Percentiles rank a stretch among this genome's conserved stretches.
Conservation (phyloP, 441 rosid species). For the Hura crepitans region DNA sequence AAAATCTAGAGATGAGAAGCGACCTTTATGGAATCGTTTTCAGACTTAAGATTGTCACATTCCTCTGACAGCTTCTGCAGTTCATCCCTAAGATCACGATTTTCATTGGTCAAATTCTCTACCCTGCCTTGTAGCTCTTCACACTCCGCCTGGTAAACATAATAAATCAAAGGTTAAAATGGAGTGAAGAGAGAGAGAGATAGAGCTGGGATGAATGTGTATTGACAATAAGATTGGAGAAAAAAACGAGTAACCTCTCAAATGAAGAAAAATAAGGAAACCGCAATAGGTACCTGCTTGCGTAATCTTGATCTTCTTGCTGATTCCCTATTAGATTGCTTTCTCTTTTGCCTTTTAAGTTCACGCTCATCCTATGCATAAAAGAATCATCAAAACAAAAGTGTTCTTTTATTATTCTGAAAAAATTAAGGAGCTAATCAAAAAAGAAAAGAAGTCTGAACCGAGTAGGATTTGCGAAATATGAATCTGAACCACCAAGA, state of each 20-base stretch:
- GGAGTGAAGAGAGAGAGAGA: neutral
- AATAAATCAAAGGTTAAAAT: conserved; percentile 1
- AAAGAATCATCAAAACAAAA: neutral
- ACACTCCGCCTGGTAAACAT: conserved; percentile 68
- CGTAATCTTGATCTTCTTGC: conserved; percentile 95
- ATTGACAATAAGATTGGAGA: neutral
- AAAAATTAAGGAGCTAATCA: no score
- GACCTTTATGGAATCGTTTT: conserved; percentile 81
- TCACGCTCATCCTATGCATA: conserved; percentile 64
- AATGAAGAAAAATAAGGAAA: neutral
- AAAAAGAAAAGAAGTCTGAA: neutral
- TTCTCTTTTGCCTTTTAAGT: conserved; percentile 79
- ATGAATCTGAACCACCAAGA: neutral
- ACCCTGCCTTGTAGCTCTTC: conserved; percentile 83
- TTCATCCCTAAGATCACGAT: conserved; percentile 65
- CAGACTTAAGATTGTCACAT: conserved; percentile 80
- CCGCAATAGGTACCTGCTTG: conserved; percentile 59
- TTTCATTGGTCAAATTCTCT: conserved; percentile 60
- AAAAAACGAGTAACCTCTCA: conserved; percentile 4
- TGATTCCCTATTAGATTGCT: conserved; percentile 94
- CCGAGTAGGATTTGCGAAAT: neutral
- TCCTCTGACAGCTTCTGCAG: conserved; percentile 72
- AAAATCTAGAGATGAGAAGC: neutral
- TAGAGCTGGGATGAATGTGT: neutral
- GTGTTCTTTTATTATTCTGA: no score